Evolutionary conservation across 2,329 filamentous ascomycete species (phyloP), one percentile per base, ranked within the genome.

Genomic region (Aplosporella prunicola): DNA sequence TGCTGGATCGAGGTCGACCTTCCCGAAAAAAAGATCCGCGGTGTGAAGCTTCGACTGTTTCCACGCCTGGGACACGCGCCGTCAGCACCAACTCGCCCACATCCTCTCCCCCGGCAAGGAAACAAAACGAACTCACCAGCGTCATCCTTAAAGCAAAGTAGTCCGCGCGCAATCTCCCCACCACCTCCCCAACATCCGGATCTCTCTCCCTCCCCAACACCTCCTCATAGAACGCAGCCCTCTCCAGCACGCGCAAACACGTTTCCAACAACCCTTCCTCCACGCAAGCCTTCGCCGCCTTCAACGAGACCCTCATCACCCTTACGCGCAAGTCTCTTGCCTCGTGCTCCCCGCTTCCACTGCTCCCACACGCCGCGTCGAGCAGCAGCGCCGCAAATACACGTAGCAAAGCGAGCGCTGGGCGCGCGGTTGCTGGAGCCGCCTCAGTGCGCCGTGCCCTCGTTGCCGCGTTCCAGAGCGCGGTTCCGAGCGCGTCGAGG

Each of bases 1-100:
- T 2, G 57, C 44, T 0, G 69, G 56, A 28, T 78, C 68, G 2
- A 74, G n/a, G 43, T 61, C 48, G 31, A 75, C 59, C 48, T 82
- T 82, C 23, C 58, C 59, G 56, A 80, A 88, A 67, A 91, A 76
- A 55, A 85, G 76, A 38, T 93, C 84, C 18, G 84, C 83, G 32
- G 87, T 72, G 40, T 89, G 82, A 10, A 82, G 66, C 26, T 80
- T 74, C 26, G 74, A 68, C 51, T 87, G 78, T 48, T 78, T 76
- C 78, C 80, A 93, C 20, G 79, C 73, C 84, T 89, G 17, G 46
- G 9, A 17, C 20, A 23, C 14, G 20, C 14, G 33, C 35, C 40
- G 45, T 32, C 41, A 38, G 32, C 43, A 17, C 15, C 15, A 2
- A 6, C 13, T 16, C 13, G 4, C 25, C n/a, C 16, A 20, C 5